phyloP scores from a whole-genome alignment of 1,284 basidiomycete species.

The Farysia itapuensis region DNA sequence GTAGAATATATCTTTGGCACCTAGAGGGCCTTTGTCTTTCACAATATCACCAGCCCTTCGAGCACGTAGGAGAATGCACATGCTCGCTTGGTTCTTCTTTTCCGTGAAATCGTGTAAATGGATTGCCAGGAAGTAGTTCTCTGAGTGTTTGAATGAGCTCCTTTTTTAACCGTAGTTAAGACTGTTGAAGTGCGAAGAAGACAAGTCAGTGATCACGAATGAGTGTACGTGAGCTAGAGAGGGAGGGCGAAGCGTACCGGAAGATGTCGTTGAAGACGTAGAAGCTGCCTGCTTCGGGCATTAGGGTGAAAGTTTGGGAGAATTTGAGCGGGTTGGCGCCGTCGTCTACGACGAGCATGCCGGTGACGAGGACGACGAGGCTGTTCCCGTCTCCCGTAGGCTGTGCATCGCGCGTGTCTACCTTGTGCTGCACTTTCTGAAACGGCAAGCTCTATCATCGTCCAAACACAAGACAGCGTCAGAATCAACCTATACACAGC shows the following conservation, averaged over 20 bases:
- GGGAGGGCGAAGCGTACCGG: constrained; percentile 22
- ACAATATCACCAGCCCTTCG: too few species aligned
- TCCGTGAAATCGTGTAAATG: too few species aligned
- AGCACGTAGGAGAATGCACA: too few species aligned
- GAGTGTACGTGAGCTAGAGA: neutral
- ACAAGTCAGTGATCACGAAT: neutral
- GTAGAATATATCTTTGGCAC: constrained; percentile 51
- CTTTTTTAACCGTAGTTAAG: constrained; percentile 50
- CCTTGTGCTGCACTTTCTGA: constrained; percentile 75
- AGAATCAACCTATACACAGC: neutral
- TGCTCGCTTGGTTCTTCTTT: too few species aligned
- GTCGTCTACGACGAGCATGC: constrained; percentile 66
- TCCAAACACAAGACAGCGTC: neutral
- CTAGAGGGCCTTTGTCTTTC: neutral
- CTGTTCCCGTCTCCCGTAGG: constrained; percentile 73
- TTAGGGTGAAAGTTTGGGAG: constrained; percentile 74
- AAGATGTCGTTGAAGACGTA: constrained; percentile 71
- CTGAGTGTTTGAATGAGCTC: too few species aligned
- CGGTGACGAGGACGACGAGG: constrained; percentile 85
- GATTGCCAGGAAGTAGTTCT: too few species aligned
- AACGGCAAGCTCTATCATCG: constrained; percentile 75
- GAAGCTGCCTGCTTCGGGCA: constrained; percentile 75
- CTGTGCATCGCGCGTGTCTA: constrained; percentile 84
- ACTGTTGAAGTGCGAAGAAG: constrained; percentile 7
- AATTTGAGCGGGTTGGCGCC: constrained; percentile 20